Evolutionary conservation across 176 grass and related monocot species (phyloP), one percentile per base, ranked within the genome.

Genomic region (Musa troglodytarum): DNA sequence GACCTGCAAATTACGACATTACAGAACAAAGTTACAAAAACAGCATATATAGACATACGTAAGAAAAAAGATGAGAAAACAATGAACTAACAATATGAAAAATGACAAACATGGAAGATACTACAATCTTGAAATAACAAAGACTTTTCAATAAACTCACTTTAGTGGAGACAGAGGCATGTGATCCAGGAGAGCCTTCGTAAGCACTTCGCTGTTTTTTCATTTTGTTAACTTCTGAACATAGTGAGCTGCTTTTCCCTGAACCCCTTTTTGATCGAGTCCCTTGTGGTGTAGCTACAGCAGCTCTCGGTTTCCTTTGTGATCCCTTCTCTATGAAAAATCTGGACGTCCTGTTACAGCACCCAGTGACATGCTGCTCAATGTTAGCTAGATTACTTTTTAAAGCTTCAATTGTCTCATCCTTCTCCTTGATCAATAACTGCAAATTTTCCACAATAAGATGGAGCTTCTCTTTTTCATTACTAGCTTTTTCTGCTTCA

Each of bases 191-290:
- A 53, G 77, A 69, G 23, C 23, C 77, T 58, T 66, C 50, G 53
- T 28, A 15, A 83, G 71, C 49, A 52, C 65, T 56, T 65, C 79
- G 80, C 17, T 81, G 86, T 73, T 86, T 92, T 50, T 85, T 84
- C 50, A 50, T 80, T 72, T 23, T 61, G 16, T 69, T 79, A 63
- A 72, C 74, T 24, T 81, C 58, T 66, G 23, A 3, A 83, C 63
- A 53, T 62, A 70, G 68, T 25, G 54, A 75, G 1, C 12, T 49
- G 19, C 67, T 15, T 26, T 63, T 64, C 49, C 73, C 59, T 15
- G 74, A 28, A 56, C 16, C 29, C 34, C 68, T 81, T 11, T 50
- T 77, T n/a, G 67, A 43, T 50, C 25, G 76, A 54, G 23, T 73
- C 13, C 2, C 29, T 49, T 52, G 12, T n/a, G 86, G 72, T 63